These are phyloP conservation scores for Vitellaria paradoxa DNA, from an alignment of 179 eudicot genomes.

Conservation along the genomic window DNA sequence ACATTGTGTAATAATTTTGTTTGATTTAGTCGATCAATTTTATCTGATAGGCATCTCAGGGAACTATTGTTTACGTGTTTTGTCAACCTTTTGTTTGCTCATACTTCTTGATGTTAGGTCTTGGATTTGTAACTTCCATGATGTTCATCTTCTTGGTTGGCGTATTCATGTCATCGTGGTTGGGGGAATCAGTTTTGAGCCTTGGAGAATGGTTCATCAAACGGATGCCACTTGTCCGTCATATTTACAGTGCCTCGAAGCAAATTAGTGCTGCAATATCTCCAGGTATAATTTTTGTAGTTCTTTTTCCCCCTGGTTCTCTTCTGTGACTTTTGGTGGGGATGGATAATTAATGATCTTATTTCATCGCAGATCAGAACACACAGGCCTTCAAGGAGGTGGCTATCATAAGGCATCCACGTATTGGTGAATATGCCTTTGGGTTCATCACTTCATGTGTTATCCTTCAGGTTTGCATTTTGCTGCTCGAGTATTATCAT, in stretches of 20 bases:
- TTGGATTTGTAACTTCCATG: slow-evolving; percentile 63
- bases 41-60: not conserved
- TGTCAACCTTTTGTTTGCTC: not conserved
- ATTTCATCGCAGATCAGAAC: slow-evolving; percentile 47
- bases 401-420: slow-evolving; percentile 71
- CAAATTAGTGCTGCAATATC: slow-evolving; percentile 73
- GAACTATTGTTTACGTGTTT: not conserved
- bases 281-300: slow-evolving; percentile 38
- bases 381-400: slow-evolving; percentile 77
- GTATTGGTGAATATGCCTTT: slow-evolving; percentile 71
- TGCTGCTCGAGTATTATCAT: not conserved
- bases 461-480: slow-evolving; percentile 50
- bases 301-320: not conserved
- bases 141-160: slow-evolving; percentile 62
- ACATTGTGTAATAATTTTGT: not conserved
- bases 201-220: slow-evolving; percentile 73
- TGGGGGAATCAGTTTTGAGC: slow-evolving; percentile 57
- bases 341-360: slow-evolving; percentile 10
- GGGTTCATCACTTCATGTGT: slow-evolving; percentile 74
- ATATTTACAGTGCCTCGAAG: slow-evolving; percentile 66
- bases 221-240: slow-evolving; percentile 65
- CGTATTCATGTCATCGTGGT: slow-evolving; percentile 68
- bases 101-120: slow-evolving; percentile 37
- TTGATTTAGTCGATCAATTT: not conserved
- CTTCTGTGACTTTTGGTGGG: not conserved